Conservation (phyloP, 2,329 filamentous ascomycete genomes). For the Metarhizium humberi region DNA sequence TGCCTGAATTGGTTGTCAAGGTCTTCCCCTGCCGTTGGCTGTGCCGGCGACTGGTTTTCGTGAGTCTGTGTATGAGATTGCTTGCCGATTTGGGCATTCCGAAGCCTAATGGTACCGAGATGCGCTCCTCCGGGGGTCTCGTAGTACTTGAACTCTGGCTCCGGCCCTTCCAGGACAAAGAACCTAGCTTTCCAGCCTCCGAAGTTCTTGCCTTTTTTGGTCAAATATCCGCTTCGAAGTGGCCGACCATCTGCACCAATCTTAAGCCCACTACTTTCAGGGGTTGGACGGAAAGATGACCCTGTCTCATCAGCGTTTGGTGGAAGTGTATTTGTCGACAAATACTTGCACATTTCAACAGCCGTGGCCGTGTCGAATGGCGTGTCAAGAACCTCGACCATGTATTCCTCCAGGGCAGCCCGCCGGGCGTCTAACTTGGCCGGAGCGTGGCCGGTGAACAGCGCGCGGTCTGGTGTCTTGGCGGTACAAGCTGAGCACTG, state of each 20-base stretch:
- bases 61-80: conserved; percentile 50
- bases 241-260: conserved; percentile 56
- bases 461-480: conserved; percentile 69
- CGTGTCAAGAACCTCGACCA: conserved; percentile 77
- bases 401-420: conserved; percentile 70
- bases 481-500: conserved; percentile 62
- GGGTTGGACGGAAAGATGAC: conserved; percentile 13
- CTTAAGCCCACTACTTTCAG: conserved; percentile 20
- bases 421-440: conserved; percentile 86
- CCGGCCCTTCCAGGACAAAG: conserved; percentile 50
- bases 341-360: conserved; percentile 74
- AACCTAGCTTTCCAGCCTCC: conserved; percentile 90
- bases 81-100: conserved; percentile 86
- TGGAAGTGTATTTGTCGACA: conserved; percentile 59
- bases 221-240: conserved; percentile 81
- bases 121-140: conserved; percentile 86
- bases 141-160: conserved; percentile 64
- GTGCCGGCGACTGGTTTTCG: conserved; percentile 50
- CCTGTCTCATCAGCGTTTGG: conserved; percentile 50
- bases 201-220: conserved; percentile 96
- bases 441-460: conserved; percentile 89
- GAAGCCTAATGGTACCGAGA: conserved; percentile 85
- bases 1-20: conserved; percentile 91
- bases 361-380: conserved; percentile 70
- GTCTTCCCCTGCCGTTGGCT: conserved; percentile 53